Evolutionary conservation across 1,284 basidiomycete species (phyloP).

Genomic region (Sporisorium scitamineum): DNA sequence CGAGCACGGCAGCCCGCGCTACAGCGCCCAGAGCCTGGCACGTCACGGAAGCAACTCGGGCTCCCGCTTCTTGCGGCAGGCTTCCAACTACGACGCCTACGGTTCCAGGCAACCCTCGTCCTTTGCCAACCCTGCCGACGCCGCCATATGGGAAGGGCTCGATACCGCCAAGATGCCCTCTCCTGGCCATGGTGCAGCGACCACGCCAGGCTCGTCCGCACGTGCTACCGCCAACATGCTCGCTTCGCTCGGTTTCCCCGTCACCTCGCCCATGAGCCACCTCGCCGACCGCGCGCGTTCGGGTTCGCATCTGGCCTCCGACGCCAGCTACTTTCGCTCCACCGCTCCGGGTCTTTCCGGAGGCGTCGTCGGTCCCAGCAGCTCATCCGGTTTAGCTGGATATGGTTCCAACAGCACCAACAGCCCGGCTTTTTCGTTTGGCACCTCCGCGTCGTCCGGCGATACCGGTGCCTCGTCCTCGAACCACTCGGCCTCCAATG

Average conservation of each 20-base stretch:
- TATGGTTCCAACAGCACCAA: conserved; percentile 34
- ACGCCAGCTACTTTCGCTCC: conserved; percentile 52
- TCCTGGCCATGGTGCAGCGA: conserved; percentile 36
- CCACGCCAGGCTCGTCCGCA: conserved; percentile 41
- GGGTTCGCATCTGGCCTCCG: conserved; percentile 29
- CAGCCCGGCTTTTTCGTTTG: conserved; percentile 47
- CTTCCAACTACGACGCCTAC: conserved; percentile 31
- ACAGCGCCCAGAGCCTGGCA: conserved; percentile 38
- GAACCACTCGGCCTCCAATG: conserved; percentile 27
- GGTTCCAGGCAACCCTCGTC: conserved; percentile 14
- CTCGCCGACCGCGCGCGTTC: conserved; percentile 42
- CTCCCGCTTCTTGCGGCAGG: conserved; percentile 25
- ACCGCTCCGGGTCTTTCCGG: conserved; percentile 42
- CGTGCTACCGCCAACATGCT: conserved; percentile 42
- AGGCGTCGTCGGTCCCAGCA: conserved; percentile 17
- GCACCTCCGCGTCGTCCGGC: conserved; percentile 29
- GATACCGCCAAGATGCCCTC: conserved; percentile 51
- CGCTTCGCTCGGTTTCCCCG: conserved; percentile 45
- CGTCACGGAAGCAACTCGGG: conserved; percentile 52
- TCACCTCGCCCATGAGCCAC: conserved; percentile 50
- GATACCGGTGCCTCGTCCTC: conserved; percentile 27
- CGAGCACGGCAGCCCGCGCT: conserved; percentile 59
- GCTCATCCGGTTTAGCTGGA: conserved; percentile 18
- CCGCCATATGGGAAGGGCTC: conserved; percentile 54
- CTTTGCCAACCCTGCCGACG: conserved; percentile 35